Conservation (phyloP, 225 moss, liverwort and hornwort species). For the Pseudisothecium myosuroides region DNA sequence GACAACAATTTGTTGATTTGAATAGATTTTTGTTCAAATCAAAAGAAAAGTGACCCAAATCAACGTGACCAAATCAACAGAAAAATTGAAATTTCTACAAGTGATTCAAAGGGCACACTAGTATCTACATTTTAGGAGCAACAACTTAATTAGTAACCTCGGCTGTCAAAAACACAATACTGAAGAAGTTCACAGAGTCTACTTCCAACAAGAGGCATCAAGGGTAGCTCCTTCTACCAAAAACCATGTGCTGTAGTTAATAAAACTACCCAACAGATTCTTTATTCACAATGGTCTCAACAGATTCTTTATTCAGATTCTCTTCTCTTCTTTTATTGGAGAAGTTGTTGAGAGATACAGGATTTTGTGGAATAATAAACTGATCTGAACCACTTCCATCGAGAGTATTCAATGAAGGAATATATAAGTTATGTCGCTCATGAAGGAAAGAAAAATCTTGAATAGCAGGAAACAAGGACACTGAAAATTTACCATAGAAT, state of each 20-base stretch:
- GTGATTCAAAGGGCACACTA: no score
- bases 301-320: not conserved
- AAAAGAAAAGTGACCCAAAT: no score
- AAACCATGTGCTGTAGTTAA: not conserved
- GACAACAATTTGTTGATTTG: no score
- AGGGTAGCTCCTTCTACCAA: no score
- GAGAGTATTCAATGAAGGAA: no score
- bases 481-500: not conserved
- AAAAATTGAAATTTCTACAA: no score
- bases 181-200: not conserved
- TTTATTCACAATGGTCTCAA: not conserved
- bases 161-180: rapidly evolving
- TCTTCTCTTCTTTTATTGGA: not conserved
- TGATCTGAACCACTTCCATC: not conserved
- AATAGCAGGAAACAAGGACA: not conserved
- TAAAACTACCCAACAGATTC: not conserved
- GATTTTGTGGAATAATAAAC: not conserved
- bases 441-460: not conserved
- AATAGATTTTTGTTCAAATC: no score
- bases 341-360: not conserved
- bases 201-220: not conserved
- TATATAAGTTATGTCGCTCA: not conserved
- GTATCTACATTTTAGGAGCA: not conserved
- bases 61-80: no score
- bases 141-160: not conserved